Evolutionary conservation across 2,329 filamentous ascomycete genomes (phyloP), one percentile per base, ranked within the genome.

Genomic region (Ceratocystis albifundus): DNA sequence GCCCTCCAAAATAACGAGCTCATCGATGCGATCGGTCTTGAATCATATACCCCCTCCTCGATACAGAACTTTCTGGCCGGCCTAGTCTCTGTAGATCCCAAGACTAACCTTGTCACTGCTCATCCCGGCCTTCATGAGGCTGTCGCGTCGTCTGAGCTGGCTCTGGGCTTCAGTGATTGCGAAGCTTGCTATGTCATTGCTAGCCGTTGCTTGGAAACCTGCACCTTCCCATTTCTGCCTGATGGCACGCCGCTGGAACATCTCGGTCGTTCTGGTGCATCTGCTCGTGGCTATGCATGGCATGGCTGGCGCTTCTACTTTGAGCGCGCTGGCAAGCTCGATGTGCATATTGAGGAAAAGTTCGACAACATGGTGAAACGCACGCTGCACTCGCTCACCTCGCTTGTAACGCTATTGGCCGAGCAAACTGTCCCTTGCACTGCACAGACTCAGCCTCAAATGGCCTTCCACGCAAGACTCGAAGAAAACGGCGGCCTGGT

Each of bases 331-430:
- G 66, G 66, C 6, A 67, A 67, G 48, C 62, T 67, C 6, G 66
- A 67, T 55, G 63, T 61, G 28, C 66, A 67, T 12, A 67, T 67
- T 45, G 66, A 67, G 41, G 66, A 67, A 61, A 67, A 65, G 20
- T 67, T 67, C 22, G 66, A 67, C 22, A 62, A 67, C 62, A 67
- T 67, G 66, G 66, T 67, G 17, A 67, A 67, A 62, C 66, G 66
- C 55, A 67, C 50, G 5, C 62, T 67, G 7, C 50, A 67, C 55
- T 67, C 66, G n/a, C 44, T 67, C 5, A 67, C 66, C 30, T 67
- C 66, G 3, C 57, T 67, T 17, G 62, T 67, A 15, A 67, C 66
- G 15, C 59, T 67, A 20, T 57, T 67, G 41, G 66, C 66, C 22
- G 66, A 67, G 22, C 66, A 67, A 30, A 67, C 66, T 2, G 64